These are phyloP conservation scores for Fraxinus ornus DNA, from an alignment of 305 asterid species.

Conservation along the genomic window DNA sequence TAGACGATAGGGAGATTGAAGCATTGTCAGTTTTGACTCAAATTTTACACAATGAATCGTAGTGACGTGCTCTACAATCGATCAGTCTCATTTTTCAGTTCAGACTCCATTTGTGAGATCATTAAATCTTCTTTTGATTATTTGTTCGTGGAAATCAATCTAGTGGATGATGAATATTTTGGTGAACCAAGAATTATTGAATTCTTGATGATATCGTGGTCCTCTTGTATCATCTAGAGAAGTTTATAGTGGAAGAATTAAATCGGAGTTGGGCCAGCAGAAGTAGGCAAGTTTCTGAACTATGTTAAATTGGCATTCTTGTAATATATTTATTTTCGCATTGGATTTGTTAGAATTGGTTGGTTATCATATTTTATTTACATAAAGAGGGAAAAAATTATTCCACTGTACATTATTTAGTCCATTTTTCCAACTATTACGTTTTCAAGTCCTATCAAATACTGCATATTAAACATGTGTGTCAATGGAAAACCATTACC, in stretches of 20 bases:
- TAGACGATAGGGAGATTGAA: not conserved
- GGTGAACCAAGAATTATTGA: not conserved
- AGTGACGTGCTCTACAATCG: not conserved
- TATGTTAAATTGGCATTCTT: not conserved
- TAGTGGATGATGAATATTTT: not conserved
- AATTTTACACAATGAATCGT: not conserved
- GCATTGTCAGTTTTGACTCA: not conserved
- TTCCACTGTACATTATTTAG: not conserved
- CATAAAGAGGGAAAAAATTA: not conserved
- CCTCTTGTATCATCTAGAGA: not conserved
- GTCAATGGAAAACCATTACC: constrained; percentile 37
- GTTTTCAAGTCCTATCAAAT: not conserved
- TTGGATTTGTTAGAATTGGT: not conserved
- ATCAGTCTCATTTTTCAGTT: not conserved
- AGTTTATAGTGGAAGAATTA: not conserved
- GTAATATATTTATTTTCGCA: not conserved
- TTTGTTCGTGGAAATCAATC: not conserved
- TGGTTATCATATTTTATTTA: not conserved
- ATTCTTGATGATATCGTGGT: not conserved
- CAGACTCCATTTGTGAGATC: not conserved
- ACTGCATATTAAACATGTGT: not conserved
- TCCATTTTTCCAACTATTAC: not conserved
- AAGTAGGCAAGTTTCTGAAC: not conserved
- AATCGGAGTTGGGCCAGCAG: not conserved
- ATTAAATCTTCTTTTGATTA: not conserved